phyloP scores from a whole-genome alignment of 2,329 filamentous ascomycete genomes.

The Coniochaeta hoffmannii region DNA sequence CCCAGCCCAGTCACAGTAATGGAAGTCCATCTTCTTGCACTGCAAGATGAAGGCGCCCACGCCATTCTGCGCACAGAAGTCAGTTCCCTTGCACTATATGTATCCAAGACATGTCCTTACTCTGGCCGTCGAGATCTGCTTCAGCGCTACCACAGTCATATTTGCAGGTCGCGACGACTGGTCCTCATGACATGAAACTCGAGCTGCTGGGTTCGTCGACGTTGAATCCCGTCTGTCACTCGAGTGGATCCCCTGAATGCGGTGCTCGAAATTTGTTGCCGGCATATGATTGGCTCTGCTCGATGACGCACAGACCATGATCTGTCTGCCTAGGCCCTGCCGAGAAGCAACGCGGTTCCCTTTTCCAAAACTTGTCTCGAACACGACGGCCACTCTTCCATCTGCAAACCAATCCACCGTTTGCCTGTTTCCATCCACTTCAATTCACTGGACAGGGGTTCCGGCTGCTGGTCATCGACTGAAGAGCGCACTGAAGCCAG shows the following conservation, averaged over 20 bases:
- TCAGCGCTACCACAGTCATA: neutral
- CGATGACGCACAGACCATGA: neutral
- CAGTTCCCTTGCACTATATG: neutral
- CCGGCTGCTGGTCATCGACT: neutral
- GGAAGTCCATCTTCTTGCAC: slow-evolving; percentile 91
- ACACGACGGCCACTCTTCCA: neutral
- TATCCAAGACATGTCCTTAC: neutral
- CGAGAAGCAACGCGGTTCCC: neutral
- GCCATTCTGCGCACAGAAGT: slow-evolving; percentile 62
- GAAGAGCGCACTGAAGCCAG: neutral
- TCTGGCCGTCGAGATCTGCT: neutral
- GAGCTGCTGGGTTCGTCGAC: neutral
- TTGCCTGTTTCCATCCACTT: neutral
- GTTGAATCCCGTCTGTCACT: neutral
- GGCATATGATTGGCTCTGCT: neutral
- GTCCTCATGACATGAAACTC: neutral
- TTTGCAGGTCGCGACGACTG: neutral
- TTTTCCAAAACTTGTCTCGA: slow-evolving; percentile 1
- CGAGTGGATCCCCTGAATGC: neutral
- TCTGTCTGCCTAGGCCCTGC: neutral
- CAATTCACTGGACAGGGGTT: neutral
- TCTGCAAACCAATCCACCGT: neutral
- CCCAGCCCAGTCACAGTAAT: slow-evolving; percentile 95
- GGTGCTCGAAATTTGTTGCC: neutral
- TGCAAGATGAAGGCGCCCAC: slow-evolving; percentile 94